Base-by-base conservation (phyloP, 2,329 filamentous ascomycete species). In the Trichophyton verrucosum region DNA sequence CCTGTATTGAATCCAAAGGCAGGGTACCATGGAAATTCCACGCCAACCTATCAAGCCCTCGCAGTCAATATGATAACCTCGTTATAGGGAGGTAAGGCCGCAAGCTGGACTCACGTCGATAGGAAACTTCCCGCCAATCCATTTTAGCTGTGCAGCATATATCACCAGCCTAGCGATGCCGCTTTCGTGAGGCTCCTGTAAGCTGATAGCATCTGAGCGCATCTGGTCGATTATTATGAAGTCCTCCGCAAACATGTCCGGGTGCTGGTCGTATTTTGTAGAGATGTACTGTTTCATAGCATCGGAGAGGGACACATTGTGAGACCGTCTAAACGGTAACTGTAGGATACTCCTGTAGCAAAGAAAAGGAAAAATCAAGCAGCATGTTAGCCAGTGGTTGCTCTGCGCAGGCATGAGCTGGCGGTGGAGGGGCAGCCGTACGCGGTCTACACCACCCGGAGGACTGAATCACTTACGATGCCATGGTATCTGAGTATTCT, bases 201-300 rank as follows among this genome's bases (percentile, higher is more conserved):
- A 87, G 72, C 91, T 89, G 60, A 96, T 81, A n/a, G 94, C 94
- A 72, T 95, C 89, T 64, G 83, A 82, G 3, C 94, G 86, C 61
- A 97, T 78, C 57, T 83, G 80, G 71, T 97, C 91, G 69, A 99
- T 91, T 65, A 87, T 82, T 70, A 91, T 85, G 62, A 96, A 84
- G 76, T 99, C 94, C 65, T 89, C 82, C 64, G 85, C 84, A 75
- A 99, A 99, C 87, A 96, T 95, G 74, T 96, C 91, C 38, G 94
- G 92, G 72, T 96, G 92, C 73, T 99, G 94, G 75, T 97, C 92
- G 86, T 97, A 97, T 81, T 97, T 96, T 74, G 85, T 87, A 64
- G 91, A 95, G 70, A 99, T 97, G 78, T 99, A 97, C 72, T 94
- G 86, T 65, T 89, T 90, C 72, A 99, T 91, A 57, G 91, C 88